Evolutionary conservation across 176 grass and related monocot genomes (phyloP).

Genomic region (Luzula sylvatica): DNA sequence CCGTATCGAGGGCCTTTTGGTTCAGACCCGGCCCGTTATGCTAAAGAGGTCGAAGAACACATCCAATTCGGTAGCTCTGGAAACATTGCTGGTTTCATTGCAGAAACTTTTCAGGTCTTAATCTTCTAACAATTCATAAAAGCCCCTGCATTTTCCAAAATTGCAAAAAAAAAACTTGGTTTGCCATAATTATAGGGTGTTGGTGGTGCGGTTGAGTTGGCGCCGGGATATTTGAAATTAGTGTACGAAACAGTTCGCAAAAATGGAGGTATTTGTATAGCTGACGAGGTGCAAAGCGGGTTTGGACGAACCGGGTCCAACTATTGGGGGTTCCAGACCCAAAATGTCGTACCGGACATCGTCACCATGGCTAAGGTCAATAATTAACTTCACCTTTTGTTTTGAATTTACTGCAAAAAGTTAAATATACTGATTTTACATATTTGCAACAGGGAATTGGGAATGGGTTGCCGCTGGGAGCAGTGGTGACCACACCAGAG

Average conservation of each 20-base stretch:
- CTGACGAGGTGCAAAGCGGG: slow-evolving; percentile 95
- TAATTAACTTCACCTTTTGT: neutral
- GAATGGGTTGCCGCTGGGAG: slow-evolving; percentile 84
- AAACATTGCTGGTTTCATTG: slow-evolving; percentile 90
- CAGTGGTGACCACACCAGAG: slow-evolving; percentile 84
- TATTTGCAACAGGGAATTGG: slow-evolving; percentile 63
- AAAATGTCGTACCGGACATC: slow-evolving; percentile 76
- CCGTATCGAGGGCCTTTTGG: slow-evolving; percentile 76
- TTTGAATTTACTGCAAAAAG: neutral
- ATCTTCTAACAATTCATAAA: neutral
- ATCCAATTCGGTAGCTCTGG: slow-evolving; percentile 75
- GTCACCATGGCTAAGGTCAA: slow-evolving; percentile 95
- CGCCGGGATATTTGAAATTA: slow-evolving; percentile 82
- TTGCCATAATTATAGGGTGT: slow-evolving; percentile 42
- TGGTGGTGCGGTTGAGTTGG: slow-evolving; percentile 82
- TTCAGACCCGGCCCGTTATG: slow-evolving; percentile 60
- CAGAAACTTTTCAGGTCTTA: slow-evolving; percentile 92
- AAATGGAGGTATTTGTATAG: slow-evolving; percentile 89
- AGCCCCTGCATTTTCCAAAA: too few species aligned
- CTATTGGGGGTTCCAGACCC: slow-evolving; percentile 96
- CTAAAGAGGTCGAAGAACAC: slow-evolving; percentile 81
- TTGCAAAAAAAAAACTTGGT: slow-evolving; percentile 8
- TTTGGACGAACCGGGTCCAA: slow-evolving; percentile 91
- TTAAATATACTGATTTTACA: neutral
- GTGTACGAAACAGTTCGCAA: slow-evolving; percentile 74